phyloP scores from a whole-genome alignment of 306 rosid genomes.

The Mimosa pudica region DNA sequence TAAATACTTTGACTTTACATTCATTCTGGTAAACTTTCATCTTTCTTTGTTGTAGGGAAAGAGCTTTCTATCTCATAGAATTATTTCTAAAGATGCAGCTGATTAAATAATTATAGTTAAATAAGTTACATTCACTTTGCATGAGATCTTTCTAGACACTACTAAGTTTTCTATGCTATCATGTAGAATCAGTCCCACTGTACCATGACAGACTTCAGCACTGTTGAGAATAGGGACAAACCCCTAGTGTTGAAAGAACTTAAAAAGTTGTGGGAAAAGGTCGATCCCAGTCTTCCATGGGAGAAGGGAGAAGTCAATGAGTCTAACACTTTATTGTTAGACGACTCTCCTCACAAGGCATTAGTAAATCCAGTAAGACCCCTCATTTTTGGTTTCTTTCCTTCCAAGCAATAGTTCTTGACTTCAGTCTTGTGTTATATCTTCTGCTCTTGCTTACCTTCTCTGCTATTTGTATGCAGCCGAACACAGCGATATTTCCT shows the following conservation, averaged over 20 bases:
- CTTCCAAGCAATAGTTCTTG: conserved; percentile 20
- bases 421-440: conserved; percentile 26
- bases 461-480: conserved; percentile 52
- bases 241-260: conserved; percentile 88
- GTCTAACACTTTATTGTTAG: conserved; percentile 83
- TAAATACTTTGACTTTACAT: no score
- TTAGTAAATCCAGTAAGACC: conserved; percentile 80
- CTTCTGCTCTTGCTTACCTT: conserved; percentile 18
- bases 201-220: conserved; percentile 54
- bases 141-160: conserved; percentile 11
- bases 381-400: conserved; percentile 23
- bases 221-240: conserved; percentile 63
- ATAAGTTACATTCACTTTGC: conserved; percentile 1
- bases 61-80: conserved; percentile 15
- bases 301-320: conserved; percentile 73
- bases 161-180: conserved; percentile 24
- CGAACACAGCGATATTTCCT: conserved; percentile 79
- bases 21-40: no score
- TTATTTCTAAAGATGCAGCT: conserved; percentile 27
- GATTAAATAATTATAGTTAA: conserved; percentile 10
- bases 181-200: conserved; percentile 77
- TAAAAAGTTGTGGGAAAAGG: conserved; percentile 73
- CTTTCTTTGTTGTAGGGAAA: not conserved
- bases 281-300: conserved; percentile 78
- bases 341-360: conserved; percentile 94